These are phyloP conservation scores for Solanum gandarillasii DNA, from an alignment of 257 asterid genomes.

Conservation along the genomic window DNA sequence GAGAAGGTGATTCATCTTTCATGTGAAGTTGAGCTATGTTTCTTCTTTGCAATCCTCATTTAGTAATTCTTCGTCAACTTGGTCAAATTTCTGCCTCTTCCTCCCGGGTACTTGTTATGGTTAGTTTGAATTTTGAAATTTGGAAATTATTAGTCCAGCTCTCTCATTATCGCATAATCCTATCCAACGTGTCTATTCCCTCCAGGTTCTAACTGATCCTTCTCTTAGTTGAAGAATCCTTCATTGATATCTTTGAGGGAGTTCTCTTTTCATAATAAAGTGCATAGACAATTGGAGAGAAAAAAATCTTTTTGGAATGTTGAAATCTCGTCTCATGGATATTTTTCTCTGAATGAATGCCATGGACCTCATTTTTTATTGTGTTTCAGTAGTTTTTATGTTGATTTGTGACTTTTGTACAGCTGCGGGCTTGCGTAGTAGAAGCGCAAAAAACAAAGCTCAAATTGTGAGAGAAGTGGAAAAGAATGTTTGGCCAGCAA, in stretches of 20 bases:
- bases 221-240: not conserved
- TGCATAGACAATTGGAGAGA: not conserved
- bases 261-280: not conserved
- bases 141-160: not conserved
- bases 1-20: not conserved
- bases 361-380: not conserved
- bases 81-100: not conserved
- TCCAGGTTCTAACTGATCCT: not conserved
- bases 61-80: not conserved
- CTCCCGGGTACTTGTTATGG: not conserved
- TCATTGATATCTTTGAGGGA: not conserved
- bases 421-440: constrained; percentile 78
- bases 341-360: not conserved
- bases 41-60: not conserved
- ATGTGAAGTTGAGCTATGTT: not conserved
- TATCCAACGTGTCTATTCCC: not conserved
- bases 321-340: not conserved
- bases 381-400: not conserved
- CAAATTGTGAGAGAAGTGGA: constrained; percentile 78
- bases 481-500: constrained; percentile 89
- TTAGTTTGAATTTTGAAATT: not conserved
- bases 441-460: constrained; percentile 71
- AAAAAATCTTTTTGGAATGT: not conserved
- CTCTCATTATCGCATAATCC: not conserved
- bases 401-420: not conserved